Base-by-base conservation (phyloP, 148 eudicot species). In the Silene latifolia region DNA sequence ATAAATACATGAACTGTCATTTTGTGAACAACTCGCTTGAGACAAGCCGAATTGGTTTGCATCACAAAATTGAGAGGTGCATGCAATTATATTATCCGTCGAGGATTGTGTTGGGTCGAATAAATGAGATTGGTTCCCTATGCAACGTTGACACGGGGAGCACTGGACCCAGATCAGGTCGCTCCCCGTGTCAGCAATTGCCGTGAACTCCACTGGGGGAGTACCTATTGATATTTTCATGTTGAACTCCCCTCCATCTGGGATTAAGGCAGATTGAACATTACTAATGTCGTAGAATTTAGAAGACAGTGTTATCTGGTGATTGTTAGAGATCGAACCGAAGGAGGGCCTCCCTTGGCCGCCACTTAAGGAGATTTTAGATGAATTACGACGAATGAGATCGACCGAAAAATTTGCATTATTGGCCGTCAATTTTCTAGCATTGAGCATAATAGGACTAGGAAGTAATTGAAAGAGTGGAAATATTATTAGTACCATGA, bases 81-180 rank as follows among this genome's bases (percentile, higher is more conserved):
- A 82, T 5, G 75, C 25, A 3, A 79, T 60, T 7, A 17, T n/a
- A 17, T 60, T 62, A 60, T 69, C 66, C 10, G 85, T 79, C 2
- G 83, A 74, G 15, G 85, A 85, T 23, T 39, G 19, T 7, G 35
- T 61, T 1, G 87, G 85, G 29, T 39, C 47, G 20, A 79, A 85
- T 0, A 62, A 42, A 7, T 81, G 79, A 4, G 63, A 21, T 20
- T 4, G 47, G 77, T 77, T 69, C 0, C 53, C 23, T 44, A 67
- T 58, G 74, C 87, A 85, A 8, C 53, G 1, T 0, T 21, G 8
- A 67, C 85, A 85, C 2, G 85, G 79, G 6, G 66, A 47, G 58
- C 87, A 82, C 62, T 82, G 83, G 32, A 73, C 19, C 87, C 85
- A 85, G 18, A 68, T 79, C 4, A 80, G 66, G 60, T 82, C 85